Evolutionary conservation across 108 stramenopile species (phyloP).

Genomic region (Mediolabrus comicus): DNA sequence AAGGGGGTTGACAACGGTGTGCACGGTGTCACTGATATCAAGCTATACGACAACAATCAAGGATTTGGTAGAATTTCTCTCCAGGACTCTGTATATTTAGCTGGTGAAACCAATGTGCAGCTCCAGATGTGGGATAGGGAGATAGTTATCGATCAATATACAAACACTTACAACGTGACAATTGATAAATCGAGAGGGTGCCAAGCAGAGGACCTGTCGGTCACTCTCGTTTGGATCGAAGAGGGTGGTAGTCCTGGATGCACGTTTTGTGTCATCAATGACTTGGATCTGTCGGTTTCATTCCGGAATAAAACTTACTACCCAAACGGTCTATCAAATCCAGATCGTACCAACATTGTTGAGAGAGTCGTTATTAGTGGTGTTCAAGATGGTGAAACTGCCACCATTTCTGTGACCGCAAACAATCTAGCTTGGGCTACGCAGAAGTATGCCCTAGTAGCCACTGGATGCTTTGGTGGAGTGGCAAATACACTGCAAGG

Average conservation of each 20-base stretch:
- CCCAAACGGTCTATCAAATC: conserved; percentile 42
- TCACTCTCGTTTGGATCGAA: conserved; percentile 25
- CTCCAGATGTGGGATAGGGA: conserved; percentile 22
- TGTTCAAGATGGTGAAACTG: conserved; percentile 23
- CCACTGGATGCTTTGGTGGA: conserved; percentile 42
- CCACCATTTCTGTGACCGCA: conserved; percentile 23
- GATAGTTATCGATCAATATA: conserved; percentile 7
- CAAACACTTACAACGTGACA: conserved; percentile 10
- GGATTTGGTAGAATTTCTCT: conserved; percentile 38
- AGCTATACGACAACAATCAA: conserved; percentile 42
- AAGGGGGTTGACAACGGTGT: conserved; percentile 28
- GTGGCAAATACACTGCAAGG: conserved; percentile 20
- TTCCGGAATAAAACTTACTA: conserved; percentile 40
- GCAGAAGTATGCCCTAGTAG: conserved; percentile 30
- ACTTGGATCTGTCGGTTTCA: conserved; percentile 24
- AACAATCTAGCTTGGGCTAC: conserved; percentile 14
- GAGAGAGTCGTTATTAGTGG: conserved; percentile 44
- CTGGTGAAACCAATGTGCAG: conserved; percentile 29
- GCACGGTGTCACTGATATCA: conserved; percentile 8
- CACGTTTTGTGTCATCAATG: conserved; percentile 16
- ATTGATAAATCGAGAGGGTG: conserved; percentile 30
- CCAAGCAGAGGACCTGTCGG: conserved; percentile 7
- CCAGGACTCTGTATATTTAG: conserved; percentile 15
- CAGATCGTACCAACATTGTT: conserved; percentile 49
- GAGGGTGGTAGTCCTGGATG: conserved; percentile 22